Conservation (phyloP, 2,329 filamentous ascomycete species). For the Alternaria gansuensis region DNA sequence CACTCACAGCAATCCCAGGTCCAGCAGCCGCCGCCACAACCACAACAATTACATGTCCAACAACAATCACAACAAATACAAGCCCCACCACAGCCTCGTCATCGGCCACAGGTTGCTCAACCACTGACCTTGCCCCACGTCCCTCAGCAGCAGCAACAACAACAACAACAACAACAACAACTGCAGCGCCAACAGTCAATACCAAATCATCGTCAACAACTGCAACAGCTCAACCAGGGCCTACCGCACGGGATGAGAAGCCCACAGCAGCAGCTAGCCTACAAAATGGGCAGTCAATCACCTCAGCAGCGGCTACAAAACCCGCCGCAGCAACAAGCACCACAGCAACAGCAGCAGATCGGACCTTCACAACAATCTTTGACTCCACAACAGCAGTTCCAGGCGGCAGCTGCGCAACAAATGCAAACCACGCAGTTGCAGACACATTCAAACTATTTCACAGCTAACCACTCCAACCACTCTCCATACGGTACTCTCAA, state of each 20-base stretch:
- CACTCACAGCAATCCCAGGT: slow-evolving; percentile 26
- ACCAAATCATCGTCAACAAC: slow-evolving; percentile 35
- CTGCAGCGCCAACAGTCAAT: slow-evolving; percentile 25
- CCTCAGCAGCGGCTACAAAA: slow-evolving; percentile 30
- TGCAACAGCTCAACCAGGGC: slow-evolving; percentile 37
- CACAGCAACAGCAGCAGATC: slow-evolving; percentile 21
- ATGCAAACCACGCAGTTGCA: slow-evolving; percentile 33
- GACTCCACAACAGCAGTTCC: slow-evolving; percentile 32
- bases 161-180: slow-evolving; percentile 25
- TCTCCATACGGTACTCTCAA: slow-evolving; percentile 35
- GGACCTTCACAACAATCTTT: slow-evolving; percentile 2
- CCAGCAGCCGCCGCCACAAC: slow-evolving; percentile 22
- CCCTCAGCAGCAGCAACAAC: slow-evolving; percentile 26
- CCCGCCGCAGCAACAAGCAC: slow-evolving; percentile 16
- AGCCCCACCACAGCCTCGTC: slow-evolving; percentile 19
- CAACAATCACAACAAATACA: slow-evolving; percentile 25
- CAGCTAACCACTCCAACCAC: slow-evolving; percentile 31
- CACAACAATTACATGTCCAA: slow-evolving; percentile 25
- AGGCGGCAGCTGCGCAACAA: slow-evolving; percentile 33
- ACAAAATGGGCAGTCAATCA: slow-evolving; percentile 31
- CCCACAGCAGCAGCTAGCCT: slow-evolving; percentile 35
- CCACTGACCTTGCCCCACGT: slow-evolving; percentile 20
- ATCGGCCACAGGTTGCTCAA: slow-evolving; percentile 23
- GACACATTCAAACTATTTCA: slow-evolving; percentile 36
- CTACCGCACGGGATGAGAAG: slow-evolving; percentile 19